Conservation (phyloP, 1,284 basidiomycete genomes). For the Schizophyllum amplum region DNA sequence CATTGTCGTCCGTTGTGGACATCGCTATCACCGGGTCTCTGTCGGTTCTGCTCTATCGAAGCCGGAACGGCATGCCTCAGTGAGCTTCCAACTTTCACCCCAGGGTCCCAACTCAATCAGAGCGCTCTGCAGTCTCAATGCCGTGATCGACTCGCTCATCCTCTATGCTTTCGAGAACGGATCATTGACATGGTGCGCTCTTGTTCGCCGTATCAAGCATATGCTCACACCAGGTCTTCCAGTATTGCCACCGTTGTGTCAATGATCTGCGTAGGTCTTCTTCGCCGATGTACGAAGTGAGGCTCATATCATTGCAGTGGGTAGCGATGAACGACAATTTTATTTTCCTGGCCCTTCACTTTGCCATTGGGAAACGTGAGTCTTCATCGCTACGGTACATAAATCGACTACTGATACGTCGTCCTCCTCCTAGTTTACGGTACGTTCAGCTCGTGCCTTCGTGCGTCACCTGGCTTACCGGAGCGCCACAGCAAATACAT, state of each 20-base stretch:
- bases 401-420: neutral
- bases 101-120: neutral
- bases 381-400: neutral
- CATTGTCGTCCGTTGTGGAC: slow-evolving; percentile 37
- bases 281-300: neutral
- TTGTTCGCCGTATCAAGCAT: neutral
- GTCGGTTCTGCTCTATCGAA: slow-evolving; percentile 31
- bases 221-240: neutral
- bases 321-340: slow-evolving; percentile 15
- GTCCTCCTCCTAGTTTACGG: neutral
- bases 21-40: slow-evolving; percentile 35
- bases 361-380: slow-evolving; percentile 13
- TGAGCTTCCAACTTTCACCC: neutral
- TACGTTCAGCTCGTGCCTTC: neutral
- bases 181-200: slow-evolving; percentile 29
- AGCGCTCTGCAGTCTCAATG: slow-evolving; percentile 29
- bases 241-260: slow-evolving; percentile 34
- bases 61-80: slow-evolving; percentile 24
- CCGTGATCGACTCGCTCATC: slow-evolving; percentile 38
- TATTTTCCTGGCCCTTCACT: slow-evolving; percentile 13
- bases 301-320: slow-evolving; percentile 7
- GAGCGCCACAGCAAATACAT: slow-evolving; percentile 1
- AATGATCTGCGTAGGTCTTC: slow-evolving; percentile 37
- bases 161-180: slow-evolving; percentile 48
- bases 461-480: slow-evolving; percentile 13